A percentile compares a stretch with the other conserved stretches of the same genome.
phyloP scores from a whole-genome alignment of 202 grass and related monocot species.

The Panicum hallii region DNA sequence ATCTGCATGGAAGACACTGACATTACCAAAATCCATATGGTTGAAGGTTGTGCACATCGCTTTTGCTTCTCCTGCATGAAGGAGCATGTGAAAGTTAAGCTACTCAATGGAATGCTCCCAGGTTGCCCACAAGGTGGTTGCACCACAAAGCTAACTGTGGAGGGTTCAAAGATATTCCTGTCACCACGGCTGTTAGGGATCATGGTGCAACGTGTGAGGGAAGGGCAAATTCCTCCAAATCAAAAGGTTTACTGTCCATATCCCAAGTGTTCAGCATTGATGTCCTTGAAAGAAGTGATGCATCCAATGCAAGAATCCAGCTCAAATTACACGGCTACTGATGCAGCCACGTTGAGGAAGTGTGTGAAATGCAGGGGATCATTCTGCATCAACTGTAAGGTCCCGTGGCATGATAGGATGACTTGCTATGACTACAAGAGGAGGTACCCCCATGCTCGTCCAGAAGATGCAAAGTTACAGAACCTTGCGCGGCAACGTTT shows the following conservation, averaged over 20 bases:
- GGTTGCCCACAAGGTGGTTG: slow-evolving; percentile 5
- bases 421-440: slow-evolving; percentile 10
- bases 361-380: slow-evolving; percentile 28
- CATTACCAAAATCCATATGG: background rate
- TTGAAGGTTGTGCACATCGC: slow-evolving; percentile 26
- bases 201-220: background rate
- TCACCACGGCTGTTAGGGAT: background rate
- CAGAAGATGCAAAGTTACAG: slow-evolving; percentile 8
- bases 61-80: slow-evolving; percentile 30
- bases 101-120: background rate
- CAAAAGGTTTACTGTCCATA: slow-evolving; percentile 1
- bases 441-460: background rate
- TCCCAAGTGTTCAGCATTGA: slow-evolving; percentile 13
- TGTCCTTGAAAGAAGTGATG: slow-evolving; percentile 18
- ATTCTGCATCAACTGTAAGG: slow-evolving; percentile 15
- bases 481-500: background rate
- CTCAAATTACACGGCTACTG: slow-evolving; percentile 14
- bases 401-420: slow-evolving; percentile 21
- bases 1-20: slow-evolving; percentile 10
- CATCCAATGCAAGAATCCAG: slow-evolving; percentile 1
- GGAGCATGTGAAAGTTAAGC: slow-evolving; percentile 15
- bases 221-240: background rate
- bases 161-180: slow-evolving; percentile 15
- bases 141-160: background rate
- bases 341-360: slow-evolving; percentile 19